phyloP scores from a whole-genome alignment of 2,329 filamentous ascomycete species.

The Aureobasidium melanogenum region DNA sequence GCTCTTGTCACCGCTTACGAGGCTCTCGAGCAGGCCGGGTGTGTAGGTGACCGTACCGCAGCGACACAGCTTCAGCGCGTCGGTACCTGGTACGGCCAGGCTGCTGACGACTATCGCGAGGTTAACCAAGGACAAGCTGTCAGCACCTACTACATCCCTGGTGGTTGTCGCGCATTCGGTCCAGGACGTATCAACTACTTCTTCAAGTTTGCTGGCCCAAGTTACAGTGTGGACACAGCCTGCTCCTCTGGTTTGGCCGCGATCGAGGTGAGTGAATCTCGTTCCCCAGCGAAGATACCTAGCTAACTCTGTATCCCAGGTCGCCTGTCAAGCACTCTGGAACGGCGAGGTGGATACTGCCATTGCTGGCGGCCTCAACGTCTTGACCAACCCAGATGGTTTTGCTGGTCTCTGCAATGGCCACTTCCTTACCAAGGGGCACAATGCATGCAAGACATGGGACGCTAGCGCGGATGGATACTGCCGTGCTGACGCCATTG shows the following conservation, averaged over 20 bases:
- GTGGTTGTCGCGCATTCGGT: constrained; percentile 52
- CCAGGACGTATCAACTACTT: constrained; percentile 64
- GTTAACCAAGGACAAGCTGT: constrained; percentile 64
- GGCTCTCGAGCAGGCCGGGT: constrained; percentile 20
- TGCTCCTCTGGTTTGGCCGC: constrained; percentile 22
- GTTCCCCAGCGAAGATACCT: too few species aligned
- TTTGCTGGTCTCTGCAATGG: constrained; percentile 20
- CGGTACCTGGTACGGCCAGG: constrained; percentile 27
- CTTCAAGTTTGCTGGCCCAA: constrained; percentile 64
- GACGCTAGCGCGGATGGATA: constrained; percentile 24
- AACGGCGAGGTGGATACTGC: constrained; percentile 22
- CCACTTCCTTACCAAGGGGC: constrained; percentile 19
- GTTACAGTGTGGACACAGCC: constrained; percentile 23
- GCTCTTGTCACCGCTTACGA: constrained; percentile 22
- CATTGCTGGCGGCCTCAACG: constrained; percentile 22
- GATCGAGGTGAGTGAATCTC: constrained; percentile 1
- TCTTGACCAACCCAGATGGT: constrained; percentile 22
- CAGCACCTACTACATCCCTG: constrained; percentile 59
- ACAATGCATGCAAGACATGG: constrained; percentile 19
- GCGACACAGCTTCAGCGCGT: constrained; percentile 23
- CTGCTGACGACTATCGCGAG: constrained; percentile 48
- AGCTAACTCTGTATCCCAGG: too few species aligned
- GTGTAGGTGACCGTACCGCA: constrained; percentile 22
- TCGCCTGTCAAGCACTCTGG: constrained; percentile 23
- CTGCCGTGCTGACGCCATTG: constrained; percentile 23